These are phyloP conservation scores for Fusarium napiforme DNA, from an alignment of 2,329 filamentous ascomycete species.

Conservation along the genomic window DNA sequence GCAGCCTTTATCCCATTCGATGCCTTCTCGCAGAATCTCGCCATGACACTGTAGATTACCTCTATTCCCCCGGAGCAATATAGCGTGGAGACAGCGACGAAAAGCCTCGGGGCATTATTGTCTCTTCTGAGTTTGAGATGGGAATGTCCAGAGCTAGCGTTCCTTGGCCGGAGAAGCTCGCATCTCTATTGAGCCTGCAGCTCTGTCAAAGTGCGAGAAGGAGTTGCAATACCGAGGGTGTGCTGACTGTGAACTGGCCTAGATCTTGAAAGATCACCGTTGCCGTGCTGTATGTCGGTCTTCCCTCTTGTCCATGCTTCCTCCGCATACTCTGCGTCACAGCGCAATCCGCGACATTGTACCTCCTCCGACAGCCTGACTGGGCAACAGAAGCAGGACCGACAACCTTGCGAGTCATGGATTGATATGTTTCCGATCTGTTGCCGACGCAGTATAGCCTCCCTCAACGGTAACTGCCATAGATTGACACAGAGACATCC, in stretches of 20 bases:
- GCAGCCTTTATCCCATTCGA: fast-evolving
- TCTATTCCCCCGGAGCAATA: fast-evolving
- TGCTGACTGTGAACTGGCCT: not conserved
- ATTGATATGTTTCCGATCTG: fast-evolving
- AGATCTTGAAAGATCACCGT: fast-evolving
- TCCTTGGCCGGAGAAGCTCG: not conserved
- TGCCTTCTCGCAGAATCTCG: fast-evolving
- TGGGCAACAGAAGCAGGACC: not conserved
- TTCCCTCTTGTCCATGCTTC: not conserved
- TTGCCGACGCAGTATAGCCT: fast-evolving
- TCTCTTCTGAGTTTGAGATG: not conserved
- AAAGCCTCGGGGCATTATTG: fast-evolving
- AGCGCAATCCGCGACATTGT: fast-evolving
- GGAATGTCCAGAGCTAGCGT: fast-evolving
- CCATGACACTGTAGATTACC: fast-evolving
- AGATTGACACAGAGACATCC: not conserved
- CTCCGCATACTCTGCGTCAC: fast-evolving
- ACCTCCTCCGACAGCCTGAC: fast-evolving
- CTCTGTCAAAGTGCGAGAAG: not conserved
- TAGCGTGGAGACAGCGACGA: fast-evolving
- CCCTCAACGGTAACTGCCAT: not conserved
- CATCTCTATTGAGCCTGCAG: no score
- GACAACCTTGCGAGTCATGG: fast-evolving
- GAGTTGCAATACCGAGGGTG: no score
- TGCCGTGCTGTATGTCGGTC: fast-evolving